Base-by-base conservation (phyloP, 805 yeast genomes). In the Candida orba region DNA sequence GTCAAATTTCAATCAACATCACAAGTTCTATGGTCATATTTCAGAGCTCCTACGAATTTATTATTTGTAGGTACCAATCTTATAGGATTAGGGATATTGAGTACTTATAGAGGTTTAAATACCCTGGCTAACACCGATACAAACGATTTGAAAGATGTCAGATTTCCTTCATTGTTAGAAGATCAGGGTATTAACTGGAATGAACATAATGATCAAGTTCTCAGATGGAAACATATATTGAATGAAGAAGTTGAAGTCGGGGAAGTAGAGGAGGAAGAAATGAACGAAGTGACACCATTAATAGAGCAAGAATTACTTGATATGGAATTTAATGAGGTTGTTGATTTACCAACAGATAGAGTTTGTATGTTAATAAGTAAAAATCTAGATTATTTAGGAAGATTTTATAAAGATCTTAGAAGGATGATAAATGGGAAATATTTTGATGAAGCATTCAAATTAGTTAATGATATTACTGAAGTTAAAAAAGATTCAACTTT, bases 41-140 rank as follows among this genome's bases (percentile, higher is more conserved):
- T 64, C 42, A 65, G 62, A 43, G 65, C 68, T 1, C 72, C 72
- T 4, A 59, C 64, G 0, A 67, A 67, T 49, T 45, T 65, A 4
- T 44, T 65, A 52, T 67, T 67, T 45, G 55, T 67, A 2, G 55
- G 68, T 1, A 62, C 68, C 1, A 67, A 67, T 41, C 35, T 67
- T 0, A 48, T 65, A 1, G 59, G 66, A 3, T 51, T 67, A 24
- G 59, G 61, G 1, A 66, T 67, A 6, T 46, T 65, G 5, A 59
- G 59, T 6, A 53, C 66, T 2, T 64, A 62, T 49, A 52, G 64
- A 29, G 57, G 66, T 0, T 34, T 63, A 30, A 48, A 54, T 5
- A 50, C 58, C 7, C 31, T 57, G n/a, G 41, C 53, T 4, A 42
- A 32, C n/a, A 9, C 34, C 6, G 44, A 43, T 22, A 15, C 18